Conservation (phyloP, 1,139 yeast genomes). For the Yamadazyma taylorii region DNA sequence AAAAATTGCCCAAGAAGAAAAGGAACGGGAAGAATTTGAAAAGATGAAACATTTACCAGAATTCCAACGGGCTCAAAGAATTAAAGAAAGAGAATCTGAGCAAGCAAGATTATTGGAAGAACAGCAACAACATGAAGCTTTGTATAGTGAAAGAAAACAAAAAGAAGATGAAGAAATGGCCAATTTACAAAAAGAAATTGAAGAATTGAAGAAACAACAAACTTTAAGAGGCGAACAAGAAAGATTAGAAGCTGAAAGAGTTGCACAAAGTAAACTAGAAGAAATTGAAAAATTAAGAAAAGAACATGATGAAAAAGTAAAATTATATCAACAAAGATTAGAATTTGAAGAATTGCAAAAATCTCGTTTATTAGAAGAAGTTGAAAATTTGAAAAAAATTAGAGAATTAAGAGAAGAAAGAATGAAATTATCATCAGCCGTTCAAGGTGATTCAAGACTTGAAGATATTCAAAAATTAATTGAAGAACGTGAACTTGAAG, state of each 20-base stretch:
- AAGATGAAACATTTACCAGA: conserved; percentile 25
- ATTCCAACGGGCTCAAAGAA: conserved; percentile 27
- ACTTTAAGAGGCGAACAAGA: conserved; percentile 26
- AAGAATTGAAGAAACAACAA: conserved; percentile 27
- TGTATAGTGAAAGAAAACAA: conserved; percentile 26
- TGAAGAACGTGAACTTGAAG: conserved; percentile 38
- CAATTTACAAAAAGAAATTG: conserved; percentile 31
- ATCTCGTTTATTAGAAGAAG: conserved; percentile 36
- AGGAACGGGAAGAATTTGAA: conserved; percentile 23
- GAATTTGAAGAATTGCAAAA: conserved; percentile 40
- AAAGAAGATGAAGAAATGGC: conserved; percentile 27
- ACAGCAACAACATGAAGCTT: conserved; percentile 27
- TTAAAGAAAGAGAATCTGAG: conserved; percentile 28
- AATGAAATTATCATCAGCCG: conserved; percentile 31
- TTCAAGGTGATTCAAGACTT: conserved; percentile 24
- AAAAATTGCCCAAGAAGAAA: conserved; percentile 13
- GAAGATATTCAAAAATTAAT: conserved; percentile 36
- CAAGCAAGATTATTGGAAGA: conserved; percentile 27
- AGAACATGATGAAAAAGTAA: conserved; percentile 34
- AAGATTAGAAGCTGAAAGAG: conserved; percentile 30
- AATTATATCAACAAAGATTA: conserved; percentile 30
- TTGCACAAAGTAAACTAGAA: conserved; percentile 33
- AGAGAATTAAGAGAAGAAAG: conserved; percentile 41
- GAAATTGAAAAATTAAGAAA: conserved; percentile 36
- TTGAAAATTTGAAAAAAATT: conserved; percentile 39